These are phyloP conservation scores for Dryadomyces quercivorus DNA, from an alignment of 2,329 filamentous ascomycete species.

Conservation along the genomic window DNA sequence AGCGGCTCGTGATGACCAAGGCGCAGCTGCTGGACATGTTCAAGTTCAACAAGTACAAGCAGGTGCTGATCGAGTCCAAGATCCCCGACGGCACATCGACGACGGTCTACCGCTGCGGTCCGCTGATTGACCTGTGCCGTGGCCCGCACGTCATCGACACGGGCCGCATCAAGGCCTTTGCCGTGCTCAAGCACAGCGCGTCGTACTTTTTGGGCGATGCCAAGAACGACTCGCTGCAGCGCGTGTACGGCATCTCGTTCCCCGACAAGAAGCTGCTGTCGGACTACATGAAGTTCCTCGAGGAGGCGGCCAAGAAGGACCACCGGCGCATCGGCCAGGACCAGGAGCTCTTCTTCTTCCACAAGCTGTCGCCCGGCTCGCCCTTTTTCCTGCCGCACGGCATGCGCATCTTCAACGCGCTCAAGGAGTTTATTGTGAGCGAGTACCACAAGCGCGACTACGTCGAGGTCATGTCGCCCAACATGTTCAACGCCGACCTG, in stretches of 20 bases:
- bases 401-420: conserved; percentile 16
- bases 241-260: conserved; percentile 91
- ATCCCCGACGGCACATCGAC: conserved; percentile 80
- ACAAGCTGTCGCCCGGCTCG: conserved; percentile 84
- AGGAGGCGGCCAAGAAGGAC: conserved; percentile 96
- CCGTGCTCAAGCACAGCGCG: conserved; percentile 63
- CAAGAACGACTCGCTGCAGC: conserved; percentile 87
- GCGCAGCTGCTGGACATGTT: conserved; percentile 93
- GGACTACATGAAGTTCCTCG: conserved; percentile 87
- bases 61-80: conserved; percentile 92
- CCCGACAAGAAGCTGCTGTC: conserved; percentile 92
- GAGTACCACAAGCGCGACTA: conserved; percentile 93
- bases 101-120: conserved; percentile 89
- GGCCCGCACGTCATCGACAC: conserved; percentile 93
- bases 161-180: conserved; percentile 85
- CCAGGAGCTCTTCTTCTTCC: conserved; percentile 96
- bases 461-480: conserved; percentile 88
- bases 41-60: conserved; percentile 95
- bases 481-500: conserved; percentile 86
- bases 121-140: conserved; percentile 87
- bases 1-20: conserved; percentile 80
- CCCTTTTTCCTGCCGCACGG: conserved; percentile 89
- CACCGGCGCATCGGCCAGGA: conserved; percentile 89
- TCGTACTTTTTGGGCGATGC: conserved; percentile 86
- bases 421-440: conserved; percentile 61